Evolutionary conservation across 164 flowering plant species (phyloP).

Genomic region (Tetracentron sinense): DNA sequence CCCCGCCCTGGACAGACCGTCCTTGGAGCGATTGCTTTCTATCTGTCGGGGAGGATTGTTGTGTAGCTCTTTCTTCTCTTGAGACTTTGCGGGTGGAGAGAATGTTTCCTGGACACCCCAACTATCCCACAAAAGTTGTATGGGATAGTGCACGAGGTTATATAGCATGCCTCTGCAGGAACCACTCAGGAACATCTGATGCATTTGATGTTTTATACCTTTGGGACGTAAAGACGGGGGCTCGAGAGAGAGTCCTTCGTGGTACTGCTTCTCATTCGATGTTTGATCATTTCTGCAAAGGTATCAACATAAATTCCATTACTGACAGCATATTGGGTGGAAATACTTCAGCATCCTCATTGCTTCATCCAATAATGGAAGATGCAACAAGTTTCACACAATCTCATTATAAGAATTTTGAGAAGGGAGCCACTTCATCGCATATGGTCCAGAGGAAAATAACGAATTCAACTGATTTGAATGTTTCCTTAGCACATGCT

Average conservation of each 20-base stretch:
- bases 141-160: constrained; percentile 95
- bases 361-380: constrained; percentile 49
- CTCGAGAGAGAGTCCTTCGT: constrained; percentile 82
- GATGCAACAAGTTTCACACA: constrained; percentile 33
- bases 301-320: constrained; percentile 34
- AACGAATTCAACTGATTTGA: constrained; percentile 17
- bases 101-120: constrained; percentile 91
- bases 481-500: constrained; percentile 20
- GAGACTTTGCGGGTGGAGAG: constrained; percentile 87
- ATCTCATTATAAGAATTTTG: constrained; percentile 23
- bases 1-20: constrained; percentile 49
- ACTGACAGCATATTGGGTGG: constrained; percentile 39
- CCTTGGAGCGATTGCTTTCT: constrained; percentile 97
- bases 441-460: constrained; percentile 11
- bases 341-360: constrained; percentile 68
- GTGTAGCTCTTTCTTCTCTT: constrained; percentile 79
- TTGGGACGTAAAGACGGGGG: constrained; percentile 96
- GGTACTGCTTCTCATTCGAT: constrained; percentile 88
- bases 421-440: constrained; percentile 25
- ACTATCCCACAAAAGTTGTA: constrained; percentile 68
- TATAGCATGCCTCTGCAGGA: constrained; percentile 69
- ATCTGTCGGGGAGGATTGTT: constrained; percentile 84
- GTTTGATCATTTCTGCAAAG: constrained; percentile 80
- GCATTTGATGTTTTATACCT: constrained; percentile 57
- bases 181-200: constrained; percentile 40